Percentiles rank a stretch among this genome's conserved stretches.
Conservation (phyloP, 2,329 filamentous ascomycete genomes). For the Polychaeton citri region DNA sequence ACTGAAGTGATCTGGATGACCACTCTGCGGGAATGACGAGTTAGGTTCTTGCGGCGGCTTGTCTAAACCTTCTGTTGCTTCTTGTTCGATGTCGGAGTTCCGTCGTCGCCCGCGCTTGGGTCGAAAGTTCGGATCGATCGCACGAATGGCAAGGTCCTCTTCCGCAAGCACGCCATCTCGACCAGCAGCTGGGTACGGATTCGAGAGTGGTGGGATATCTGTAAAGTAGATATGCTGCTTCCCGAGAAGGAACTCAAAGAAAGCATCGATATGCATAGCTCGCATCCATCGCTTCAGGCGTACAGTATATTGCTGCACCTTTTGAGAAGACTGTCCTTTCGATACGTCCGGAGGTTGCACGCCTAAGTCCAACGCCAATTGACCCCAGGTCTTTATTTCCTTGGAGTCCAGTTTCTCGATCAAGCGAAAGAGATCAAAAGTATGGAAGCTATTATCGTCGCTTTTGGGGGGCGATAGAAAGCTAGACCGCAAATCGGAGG, state of each 20-base stretch:
- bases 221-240: slow-evolving; percentile 70
- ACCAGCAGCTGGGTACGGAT: slow-evolving; percentile 49
- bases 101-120: slow-evolving; percentile 47
- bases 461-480: slow-evolving; percentile 75
- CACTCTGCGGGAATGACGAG: slow-evolving; percentile 39
- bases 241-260: slow-evolving; percentile 77
- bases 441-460: slow-evolving; percentile 74
- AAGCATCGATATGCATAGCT: slow-evolving; percentile 87
- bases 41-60: slow-evolving; percentile 36
- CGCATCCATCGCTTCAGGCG: slow-evolving; percentile 93
- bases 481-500: slow-evolving; percentile 55
- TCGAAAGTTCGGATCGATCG: slow-evolving; percentile 62
- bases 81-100: slow-evolving; percentile 18
- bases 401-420: slow-evolving; percentile 66
- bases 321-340: slow-evolving; percentile 71
- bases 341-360: slow-evolving; percentile 71
- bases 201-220: slow-evolving; percentile 53
- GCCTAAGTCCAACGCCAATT: slow-evolving; percentile 73
- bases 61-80: slow-evolving; percentile 9
- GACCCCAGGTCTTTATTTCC: slow-evolving; percentile 86
- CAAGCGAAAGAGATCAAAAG: slow-evolving; percentile 62
- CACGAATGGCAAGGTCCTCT: slow-evolving; percentile 77
- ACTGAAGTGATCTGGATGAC: slow-evolving; percentile 43
- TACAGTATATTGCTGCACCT: slow-evolving; percentile 89
- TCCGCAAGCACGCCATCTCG: slow-evolving; percentile 74